Evolutionary conservation across 2,329 filamentous ascomycete genomes (phyloP), one percentile per base, ranked within the genome.

Genomic region (Graphiopsis chlorocephala): DNA sequence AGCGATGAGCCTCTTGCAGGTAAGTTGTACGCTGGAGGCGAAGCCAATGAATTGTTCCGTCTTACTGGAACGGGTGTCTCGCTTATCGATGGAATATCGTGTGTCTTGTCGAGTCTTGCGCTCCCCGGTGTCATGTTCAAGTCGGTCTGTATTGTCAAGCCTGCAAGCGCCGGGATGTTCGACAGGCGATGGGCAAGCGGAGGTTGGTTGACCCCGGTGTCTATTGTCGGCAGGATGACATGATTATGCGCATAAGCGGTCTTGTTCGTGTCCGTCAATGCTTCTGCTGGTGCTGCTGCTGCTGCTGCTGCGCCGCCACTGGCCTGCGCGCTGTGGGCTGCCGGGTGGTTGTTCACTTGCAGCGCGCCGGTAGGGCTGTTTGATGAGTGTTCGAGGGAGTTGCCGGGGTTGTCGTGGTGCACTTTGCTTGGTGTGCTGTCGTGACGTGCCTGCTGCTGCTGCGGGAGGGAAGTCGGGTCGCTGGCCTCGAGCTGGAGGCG

Each of bases 31-130:
- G 63, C 75, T 67, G 67, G 75, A 69, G 66, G 79, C 74, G 68
- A 73, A 68, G 73, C 72, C 76, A 79, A 64, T 75, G 76, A 72
- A 72, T 76, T 61, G 71, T 78, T 74, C 70, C 75, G 65, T 72
- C 73, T 68, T 73, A 69, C 70, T 67, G 72, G 69, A 62, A 69
- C 67, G 60, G 66, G 69, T 65, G 69, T 74, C 68, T 77, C 77
- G 72, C 74, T 70, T 59, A 71, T 74, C 67, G 73, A 71, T 35
- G 75, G 71, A 7, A 25, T 62, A 28, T 62, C 66, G 52, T 64
- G 68, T 17, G 64, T 55, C 23, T 35, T 33, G 14, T 61, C 38
- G 25, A 48, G 59, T 47, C 31, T 29, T 23, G 57, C 29, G 23
- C 50, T 63, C 12, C 55, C 55, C 26, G 38, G 50, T 38, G 64